phyloP scores from a whole-genome alignment of 202 grass and related monocot genomes.

The Hordeum pubiflorum region DNA sequence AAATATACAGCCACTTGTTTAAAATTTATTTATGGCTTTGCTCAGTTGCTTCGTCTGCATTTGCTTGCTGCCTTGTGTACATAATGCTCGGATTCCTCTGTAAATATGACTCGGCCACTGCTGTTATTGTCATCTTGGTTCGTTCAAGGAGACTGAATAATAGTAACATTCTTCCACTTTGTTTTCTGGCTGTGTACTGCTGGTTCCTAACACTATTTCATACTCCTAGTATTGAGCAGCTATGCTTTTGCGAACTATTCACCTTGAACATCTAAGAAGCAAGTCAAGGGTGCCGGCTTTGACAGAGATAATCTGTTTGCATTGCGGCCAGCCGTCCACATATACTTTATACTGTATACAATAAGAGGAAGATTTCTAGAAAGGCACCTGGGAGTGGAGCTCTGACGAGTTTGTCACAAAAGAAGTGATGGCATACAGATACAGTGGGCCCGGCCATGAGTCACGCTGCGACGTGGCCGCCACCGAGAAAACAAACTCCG shows the following conservation, averaged over 20 bases:
- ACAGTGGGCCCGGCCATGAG: background rate
- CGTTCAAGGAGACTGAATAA: constrained; percentile 37
- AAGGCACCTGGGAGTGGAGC: too few species aligned
- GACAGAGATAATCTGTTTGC: too few species aligned
- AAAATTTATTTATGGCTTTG: constrained; percentile 27
- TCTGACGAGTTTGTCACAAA: background rate
- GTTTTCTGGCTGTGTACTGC: background rate
- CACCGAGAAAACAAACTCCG: background rate
- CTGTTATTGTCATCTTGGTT: constrained; percentile 30
- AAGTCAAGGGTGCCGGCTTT: too few species aligned
- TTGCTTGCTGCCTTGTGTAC: background rate
- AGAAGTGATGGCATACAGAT: background rate
- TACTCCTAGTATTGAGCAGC: too few species aligned
- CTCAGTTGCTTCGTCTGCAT: constrained; percentile 4
- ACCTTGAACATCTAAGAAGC: too few species aligned
- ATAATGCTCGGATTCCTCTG: background rate
- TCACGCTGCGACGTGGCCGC: background rate
- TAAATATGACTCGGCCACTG: constrained; percentile 40
- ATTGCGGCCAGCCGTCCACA: too few species aligned
- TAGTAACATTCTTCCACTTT: constrained; percentile 1
- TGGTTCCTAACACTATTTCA: background rate
- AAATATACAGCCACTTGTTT: constrained; percentile 36
- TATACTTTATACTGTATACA: too few species aligned
- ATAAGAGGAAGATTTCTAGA: too few species aligned
- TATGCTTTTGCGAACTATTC: too few species aligned